Conservation (phyloP, 495 filamentous ascomycete genomes). For the Penicillium odoratum region DNA sequence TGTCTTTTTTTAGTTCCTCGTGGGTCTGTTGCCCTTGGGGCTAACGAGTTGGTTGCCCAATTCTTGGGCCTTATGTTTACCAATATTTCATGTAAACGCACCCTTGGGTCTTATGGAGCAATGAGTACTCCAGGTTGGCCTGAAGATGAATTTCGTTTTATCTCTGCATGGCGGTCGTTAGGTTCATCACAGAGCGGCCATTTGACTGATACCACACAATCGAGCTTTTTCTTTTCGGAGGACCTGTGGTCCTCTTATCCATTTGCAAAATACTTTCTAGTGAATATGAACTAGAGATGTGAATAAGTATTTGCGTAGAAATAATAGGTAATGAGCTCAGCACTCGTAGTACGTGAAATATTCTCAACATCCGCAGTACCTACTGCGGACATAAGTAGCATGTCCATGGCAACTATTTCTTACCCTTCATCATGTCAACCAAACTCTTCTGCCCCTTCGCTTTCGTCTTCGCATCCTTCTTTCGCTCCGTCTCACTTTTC, state of each 20-base stretch:
- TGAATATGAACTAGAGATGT: no score
- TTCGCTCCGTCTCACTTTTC: conserved; percentile 61
- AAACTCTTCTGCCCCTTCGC: conserved; percentile 45
- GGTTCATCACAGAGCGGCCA: conserved; percentile 20
- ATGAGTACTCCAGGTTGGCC: conserved; percentile 12
- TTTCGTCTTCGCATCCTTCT: conserved; percentile 47
- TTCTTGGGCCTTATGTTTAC: not conserved
- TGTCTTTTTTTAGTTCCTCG: not conserved
- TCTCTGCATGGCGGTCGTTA: conserved; percentile 25
- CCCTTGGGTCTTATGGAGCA: conserved; percentile 11
- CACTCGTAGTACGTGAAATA: not conserved
- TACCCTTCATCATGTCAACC: conserved; percentile 41
- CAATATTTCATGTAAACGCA: conserved; percentile 18
- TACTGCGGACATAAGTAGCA: not conserved
- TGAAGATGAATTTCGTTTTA: conserved; percentile 12
- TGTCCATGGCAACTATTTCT: conserved; percentile 3
- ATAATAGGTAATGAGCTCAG: no score
- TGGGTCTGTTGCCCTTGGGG: not conserved
- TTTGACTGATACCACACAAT: conserved; percentile 34
- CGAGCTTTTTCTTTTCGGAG: conserved; percentile 12
- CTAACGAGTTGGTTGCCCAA: not conserved
- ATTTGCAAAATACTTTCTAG: conserved; percentile 1
- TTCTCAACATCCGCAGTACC: not conserved
- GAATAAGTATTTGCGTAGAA: no score
- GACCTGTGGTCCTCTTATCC: conserved; percentile 10